Evolutionary conservation across 2,329 filamentous ascomycete species (phyloP).

Genomic region (Fusarium nurragi): DNA sequence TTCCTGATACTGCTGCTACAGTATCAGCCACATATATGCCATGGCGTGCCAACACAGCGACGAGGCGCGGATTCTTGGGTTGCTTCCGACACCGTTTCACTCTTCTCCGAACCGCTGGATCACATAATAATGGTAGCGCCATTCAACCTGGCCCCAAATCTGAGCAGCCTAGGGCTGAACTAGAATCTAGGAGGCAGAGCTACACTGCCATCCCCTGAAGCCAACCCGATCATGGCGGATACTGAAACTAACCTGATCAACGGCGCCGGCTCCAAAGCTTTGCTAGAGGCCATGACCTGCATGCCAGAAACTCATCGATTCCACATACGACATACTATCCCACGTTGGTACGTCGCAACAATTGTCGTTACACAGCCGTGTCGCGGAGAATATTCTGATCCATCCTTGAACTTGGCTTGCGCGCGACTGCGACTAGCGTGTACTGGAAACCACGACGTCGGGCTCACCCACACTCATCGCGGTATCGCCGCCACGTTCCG

Average conservation of each 20-base stretch:
- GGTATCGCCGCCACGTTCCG: constrained; percentile 44
- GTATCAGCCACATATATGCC: constrained; percentile 23
- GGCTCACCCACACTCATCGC: constrained; percentile 45
- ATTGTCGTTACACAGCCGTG: constrained; percentile 44
- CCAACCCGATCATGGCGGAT: constrained; percentile 33
- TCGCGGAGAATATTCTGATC: constrained; percentile 47
- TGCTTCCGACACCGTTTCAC: constrained; percentile 31
- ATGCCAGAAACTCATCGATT: constrained; percentile 41
- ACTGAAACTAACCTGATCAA: constrained; percentile 31
- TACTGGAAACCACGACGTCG: constrained; percentile 45
- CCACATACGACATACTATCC: constrained; percentile 28
- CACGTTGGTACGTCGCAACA: constrained; percentile 31
- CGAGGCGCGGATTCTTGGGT: constrained; percentile 13
- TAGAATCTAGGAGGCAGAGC: constrained; percentile 15
- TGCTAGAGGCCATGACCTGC: constrained; percentile 34
- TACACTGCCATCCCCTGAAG: constrained; percentile 33
- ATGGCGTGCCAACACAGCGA: constrained; percentile 7
- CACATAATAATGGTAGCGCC: constrained; percentile 29
- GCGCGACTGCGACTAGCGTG: constrained; percentile 46
- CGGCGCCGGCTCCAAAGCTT: constrained; percentile 35
- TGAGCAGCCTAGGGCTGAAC: constrained; percentile 43
- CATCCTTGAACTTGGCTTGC: constrained; percentile 45
- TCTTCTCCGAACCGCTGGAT: constrained; percentile 36
- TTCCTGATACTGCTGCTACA: constrained; percentile 6
- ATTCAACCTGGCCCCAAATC: constrained; percentile 26